Conservation (phyloP, 2,329 filamentous ascomycete genomes). For the Penicillium oxalicum region DNA sequence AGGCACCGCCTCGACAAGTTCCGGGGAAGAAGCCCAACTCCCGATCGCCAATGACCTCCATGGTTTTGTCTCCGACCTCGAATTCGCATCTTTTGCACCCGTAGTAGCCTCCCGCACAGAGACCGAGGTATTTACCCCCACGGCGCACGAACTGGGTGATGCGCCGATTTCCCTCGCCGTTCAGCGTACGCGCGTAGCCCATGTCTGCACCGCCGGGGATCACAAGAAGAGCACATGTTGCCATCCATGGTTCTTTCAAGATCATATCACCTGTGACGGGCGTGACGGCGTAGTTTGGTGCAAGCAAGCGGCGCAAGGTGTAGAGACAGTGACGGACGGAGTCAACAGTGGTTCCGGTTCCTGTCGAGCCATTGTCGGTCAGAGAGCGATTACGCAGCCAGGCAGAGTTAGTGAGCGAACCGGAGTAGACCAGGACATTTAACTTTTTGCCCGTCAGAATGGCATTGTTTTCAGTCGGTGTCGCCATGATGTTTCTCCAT, state of each 20-base stretch:
- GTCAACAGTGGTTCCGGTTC: conserved; percentile 76
- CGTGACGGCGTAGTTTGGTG: conserved; percentile 87
- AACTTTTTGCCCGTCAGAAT: conserved; percentile 61
- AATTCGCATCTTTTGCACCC: conserved; percentile 79
- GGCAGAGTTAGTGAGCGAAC: conserved; percentile 44
- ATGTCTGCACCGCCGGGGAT: conserved; percentile 92
- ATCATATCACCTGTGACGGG: conserved; percentile 72
- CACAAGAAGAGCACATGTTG: conserved; percentile 81
- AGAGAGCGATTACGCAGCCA: conserved; percentile 24
- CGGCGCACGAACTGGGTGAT: conserved; percentile 80
- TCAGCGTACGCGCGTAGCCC: conserved; percentile 80
- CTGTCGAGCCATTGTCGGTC: conserved; percentile 42
- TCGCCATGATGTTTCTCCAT: conserved; percentile 18
- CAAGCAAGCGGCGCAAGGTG: conserved; percentile 76
- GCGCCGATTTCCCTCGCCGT: conserved; percentile 77
- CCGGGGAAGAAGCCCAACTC: conserved; percentile 88
- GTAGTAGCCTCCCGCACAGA: conserved; percentile 95
- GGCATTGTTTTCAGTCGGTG: conserved; percentile 26
- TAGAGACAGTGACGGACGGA: conserved; percentile 87
- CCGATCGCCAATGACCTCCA: conserved; percentile 79
- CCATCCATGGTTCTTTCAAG: conserved; percentile 84
- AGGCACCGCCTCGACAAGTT: conserved; percentile 77
- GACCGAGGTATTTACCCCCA: conserved; percentile 80
- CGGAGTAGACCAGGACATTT: conserved; percentile 91
- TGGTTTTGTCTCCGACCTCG: conserved; percentile 70